These are phyloP conservation scores for Cronartium quercuum DNA, from an alignment of 1,284 basidiomycete genomes.

Conservation along the genomic window DNA sequence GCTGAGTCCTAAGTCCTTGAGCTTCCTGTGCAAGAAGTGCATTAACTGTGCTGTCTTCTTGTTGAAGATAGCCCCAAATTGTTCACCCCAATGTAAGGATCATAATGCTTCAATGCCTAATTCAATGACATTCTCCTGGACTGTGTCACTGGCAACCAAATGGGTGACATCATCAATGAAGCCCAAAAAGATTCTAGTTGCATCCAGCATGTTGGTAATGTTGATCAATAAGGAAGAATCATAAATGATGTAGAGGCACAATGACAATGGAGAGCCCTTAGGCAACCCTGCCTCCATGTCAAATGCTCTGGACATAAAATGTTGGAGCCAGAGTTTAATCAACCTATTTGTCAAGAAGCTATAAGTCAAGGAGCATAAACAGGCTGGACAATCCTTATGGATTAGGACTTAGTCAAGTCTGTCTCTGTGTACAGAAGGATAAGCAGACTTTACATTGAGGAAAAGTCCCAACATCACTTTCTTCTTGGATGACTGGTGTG, in stretches of 20 bases:
- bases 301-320: not conserved
- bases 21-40: too few relatives aligned
- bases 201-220: not conserved
- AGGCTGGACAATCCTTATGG: not conserved
- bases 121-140: not conserved
- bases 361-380: not conserved
- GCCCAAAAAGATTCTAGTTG: not conserved
- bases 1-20: too few relatives aligned
- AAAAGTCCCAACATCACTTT: not conserved
- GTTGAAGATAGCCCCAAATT: not conserved
- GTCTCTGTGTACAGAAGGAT: not conserved
- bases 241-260: not conserved
- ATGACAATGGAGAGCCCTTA: constrained; percentile 12
- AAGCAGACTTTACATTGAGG: not conserved
- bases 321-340: not conserved
- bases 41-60: not conserved
- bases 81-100: not conserved
- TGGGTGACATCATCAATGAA: constrained; percentile 22
- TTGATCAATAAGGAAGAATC: not conserved
- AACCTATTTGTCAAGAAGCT: not conserved
- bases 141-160: not conserved
- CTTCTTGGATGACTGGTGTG: not conserved
- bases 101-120: not conserved
- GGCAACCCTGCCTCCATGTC: constrained; percentile 1
- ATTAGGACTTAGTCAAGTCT: too few relatives aligned